Conservation (phyloP, 1,284 basidiomycete genomes). For the Heterobasidion occidentale region DNA sequence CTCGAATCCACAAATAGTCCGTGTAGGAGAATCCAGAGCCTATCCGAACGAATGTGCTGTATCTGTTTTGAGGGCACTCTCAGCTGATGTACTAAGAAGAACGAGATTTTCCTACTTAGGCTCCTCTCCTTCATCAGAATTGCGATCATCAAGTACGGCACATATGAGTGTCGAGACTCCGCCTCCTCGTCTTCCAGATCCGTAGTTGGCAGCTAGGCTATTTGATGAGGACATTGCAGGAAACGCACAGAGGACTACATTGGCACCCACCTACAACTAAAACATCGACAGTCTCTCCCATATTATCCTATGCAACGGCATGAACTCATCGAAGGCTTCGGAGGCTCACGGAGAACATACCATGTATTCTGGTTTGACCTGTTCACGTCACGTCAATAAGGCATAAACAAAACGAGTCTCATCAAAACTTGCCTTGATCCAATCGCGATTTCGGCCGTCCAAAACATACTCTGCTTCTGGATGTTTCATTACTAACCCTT, state of each 20-base stretch:
- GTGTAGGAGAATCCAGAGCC: slow-evolving; percentile 80
- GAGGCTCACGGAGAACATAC: slow-evolving; percentile 29
- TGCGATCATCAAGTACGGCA: slow-evolving; percentile 67
- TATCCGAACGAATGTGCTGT: slow-evolving; percentile 76
- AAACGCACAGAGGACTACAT: not conserved
- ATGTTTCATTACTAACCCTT: slow-evolving; percentile 89
- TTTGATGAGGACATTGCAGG: not conserved
- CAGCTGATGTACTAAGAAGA: slow-evolving; percentile 1
- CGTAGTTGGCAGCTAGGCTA: slow-evolving; percentile 61
- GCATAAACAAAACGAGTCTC: not conserved
- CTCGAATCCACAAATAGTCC: slow-evolving; percentile 78
- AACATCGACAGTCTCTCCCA: slow-evolving; percentile 86
- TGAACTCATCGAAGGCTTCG: slow-evolving; percentile 3
- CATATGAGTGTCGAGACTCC: slow-evolving; percentile 78
- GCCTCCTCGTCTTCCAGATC: slow-evolving; percentile 63
- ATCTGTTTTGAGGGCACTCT: slow-evolving; percentile 34
- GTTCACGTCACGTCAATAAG: slow-evolving; percentile 1
- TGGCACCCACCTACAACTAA: slow-evolving; percentile 67
- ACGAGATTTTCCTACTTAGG: slow-evolving; percentile 40
- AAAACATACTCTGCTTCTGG: slow-evolving; percentile 72
- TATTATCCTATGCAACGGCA: slow-evolving; percentile 55
- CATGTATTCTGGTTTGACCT: slow-evolving; percentile 93
- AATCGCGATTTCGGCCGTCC: slow-evolving; percentile 81
- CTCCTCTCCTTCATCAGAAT: slow-evolving; percentile 47
- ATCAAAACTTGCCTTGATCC: slow-evolving; percentile 68